These are phyloP conservation scores for Rossbeevera mucosa DNA, from an alignment of 768 basidiomycete genomes.

Conservation along the genomic window DNA sequence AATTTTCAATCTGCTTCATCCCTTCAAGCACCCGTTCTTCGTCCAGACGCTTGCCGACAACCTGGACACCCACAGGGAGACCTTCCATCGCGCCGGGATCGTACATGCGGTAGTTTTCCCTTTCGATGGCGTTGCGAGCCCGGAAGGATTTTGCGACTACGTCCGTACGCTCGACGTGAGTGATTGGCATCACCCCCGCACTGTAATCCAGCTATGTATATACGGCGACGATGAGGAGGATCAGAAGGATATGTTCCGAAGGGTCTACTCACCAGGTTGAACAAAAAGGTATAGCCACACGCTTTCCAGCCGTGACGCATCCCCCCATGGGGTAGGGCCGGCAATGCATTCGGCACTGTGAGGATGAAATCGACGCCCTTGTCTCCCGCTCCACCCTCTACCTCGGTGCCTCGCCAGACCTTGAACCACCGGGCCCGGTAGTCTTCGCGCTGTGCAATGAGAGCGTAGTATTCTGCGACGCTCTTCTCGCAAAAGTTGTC, in stretches of 20 bases:
- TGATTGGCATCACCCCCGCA: slow-evolving; percentile 44
- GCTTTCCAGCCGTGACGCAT: slow-evolving; percentile 54
- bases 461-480: slow-evolving; percentile 45
- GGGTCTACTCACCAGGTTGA: slow-evolving; percentile 50
- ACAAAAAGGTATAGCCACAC: slow-evolving; percentile 61
- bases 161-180: slow-evolving; percentile 36
- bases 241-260: neutral
- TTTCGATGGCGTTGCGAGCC: slow-evolving; percentile 35
- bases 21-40: slow-evolving; percentile 47
- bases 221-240: neutral
- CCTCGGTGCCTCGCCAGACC: slow-evolving; percentile 27
- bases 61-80: slow-evolving; percentile 42
- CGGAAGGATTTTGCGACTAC: slow-evolving; percentile 20
- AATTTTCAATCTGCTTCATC: slow-evolving; percentile 38
- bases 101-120: slow-evolving; percentile 40
- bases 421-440: slow-evolving; percentile 40
- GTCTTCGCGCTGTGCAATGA: slow-evolving; percentile 42
- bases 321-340: slow-evolving; percentile 52
- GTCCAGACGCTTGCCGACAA: slow-evolving; percentile 40
- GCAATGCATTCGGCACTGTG: slow-evolving; percentile 57
- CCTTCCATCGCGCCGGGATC: slow-evolving; percentile 40
- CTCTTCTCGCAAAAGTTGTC: slow-evolving; percentile 47
- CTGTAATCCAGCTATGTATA: slow-evolving; percentile 40
- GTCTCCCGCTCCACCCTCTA: slow-evolving; percentile 27
- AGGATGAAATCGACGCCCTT: slow-evolving; percentile 58